Evolutionary conservation across 2,329 filamentous ascomycete species (phyloP), one percentile per base, ranked within the genome.

Genomic region (Albophoma yamanashiensis): DNA sequence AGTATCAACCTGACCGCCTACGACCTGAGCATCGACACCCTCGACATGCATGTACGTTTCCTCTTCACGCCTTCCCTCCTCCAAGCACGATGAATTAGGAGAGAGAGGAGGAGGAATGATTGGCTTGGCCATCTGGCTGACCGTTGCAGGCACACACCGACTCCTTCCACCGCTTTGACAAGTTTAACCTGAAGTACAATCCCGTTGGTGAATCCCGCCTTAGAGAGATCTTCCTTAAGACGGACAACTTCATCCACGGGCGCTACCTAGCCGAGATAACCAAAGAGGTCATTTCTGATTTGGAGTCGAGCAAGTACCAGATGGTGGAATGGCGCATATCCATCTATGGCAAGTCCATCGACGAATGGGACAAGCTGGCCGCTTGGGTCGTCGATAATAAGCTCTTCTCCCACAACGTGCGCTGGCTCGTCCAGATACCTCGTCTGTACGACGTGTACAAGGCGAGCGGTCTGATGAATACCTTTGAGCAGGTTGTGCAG

Each of bases 271-370:
- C 94, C 0, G 94, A 99, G 73, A 97, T 99, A 63, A 97, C 93
- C 3, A 96, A 96, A 69, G 94, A 99, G 74, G 94, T 99, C 63
- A 97, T 99, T 59, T 87, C 92, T 3, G 94, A 99, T 80, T 79
- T 99, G 39, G 94, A 99, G 74, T 96, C 93, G 56, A 97, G 92
- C 83, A 99, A 99, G 73, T 99, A 99, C 70, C 94, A 99, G 73
- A 97, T 99, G 89, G 94, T 94, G 1, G 94, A 99, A 76, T 99
- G 95, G 92, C 91, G 94, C 52, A 96, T 99, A 66, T 97, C 92
- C 31, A 91, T 99, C 64, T 99, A 99, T 69, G 94, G 94, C 63
- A 89, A 91, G 70, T 89, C 89, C 3, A 82, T 96, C 47, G 88
- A 96, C 63, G 94, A 99, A 73, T 99, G 94, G 94, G 93, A 97